Evolutionary conservation across 2,329 filamentous ascomycete genomes (phyloP).

Genomic region (Didymella lethalis): DNA sequence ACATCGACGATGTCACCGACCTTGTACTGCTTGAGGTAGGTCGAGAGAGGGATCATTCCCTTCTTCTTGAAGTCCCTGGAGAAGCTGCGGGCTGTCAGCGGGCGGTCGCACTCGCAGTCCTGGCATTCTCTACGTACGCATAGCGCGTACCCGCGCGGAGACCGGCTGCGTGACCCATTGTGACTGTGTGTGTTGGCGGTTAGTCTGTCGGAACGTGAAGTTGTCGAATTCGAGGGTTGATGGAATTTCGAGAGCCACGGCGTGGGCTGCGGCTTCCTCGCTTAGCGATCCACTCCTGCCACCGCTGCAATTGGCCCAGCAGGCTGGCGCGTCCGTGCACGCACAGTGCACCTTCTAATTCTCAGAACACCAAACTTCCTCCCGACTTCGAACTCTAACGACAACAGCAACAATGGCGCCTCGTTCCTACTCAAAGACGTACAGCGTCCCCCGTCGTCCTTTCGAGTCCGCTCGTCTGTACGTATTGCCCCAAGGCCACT

Average conservation of each 20-base stretch:
- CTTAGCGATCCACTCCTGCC: constrained; percentile 20
- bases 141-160: constrained; percentile 54
- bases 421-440: constrained; percentile 96
- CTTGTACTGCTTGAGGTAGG: constrained; percentile 94
- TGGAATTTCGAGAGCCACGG: constrained; percentile 17
- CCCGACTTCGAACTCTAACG: constrained; percentile 30
- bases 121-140: constrained; percentile 42
- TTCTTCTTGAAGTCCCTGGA: constrained; percentile 92
- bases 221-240: constrained; percentile 4
- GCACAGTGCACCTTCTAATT: constrained; percentile 20
- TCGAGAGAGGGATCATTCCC: constrained; percentile 91
- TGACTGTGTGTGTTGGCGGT: constrained; percentile 22
- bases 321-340: constrained; percentile 8
- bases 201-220: constrained; percentile 16
- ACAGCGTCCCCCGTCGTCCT: constrained; percentile 96
- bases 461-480: constrained; percentile 99
- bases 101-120: constrained; percentile 16
- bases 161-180: constrained; percentile 61
- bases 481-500: constrained; percentile 88
- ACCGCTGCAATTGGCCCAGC: constrained; percentile 15
- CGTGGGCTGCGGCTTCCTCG: constrained; percentile 20
- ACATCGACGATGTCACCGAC: constrained; percentile 99
- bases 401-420: constrained; percentile 54
- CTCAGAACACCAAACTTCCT: constrained; percentile 32
- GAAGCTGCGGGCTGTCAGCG: constrained; percentile 63